Conservation (phyloP, 768 basidiomycete species). For the Amanita rubescens region DNA sequence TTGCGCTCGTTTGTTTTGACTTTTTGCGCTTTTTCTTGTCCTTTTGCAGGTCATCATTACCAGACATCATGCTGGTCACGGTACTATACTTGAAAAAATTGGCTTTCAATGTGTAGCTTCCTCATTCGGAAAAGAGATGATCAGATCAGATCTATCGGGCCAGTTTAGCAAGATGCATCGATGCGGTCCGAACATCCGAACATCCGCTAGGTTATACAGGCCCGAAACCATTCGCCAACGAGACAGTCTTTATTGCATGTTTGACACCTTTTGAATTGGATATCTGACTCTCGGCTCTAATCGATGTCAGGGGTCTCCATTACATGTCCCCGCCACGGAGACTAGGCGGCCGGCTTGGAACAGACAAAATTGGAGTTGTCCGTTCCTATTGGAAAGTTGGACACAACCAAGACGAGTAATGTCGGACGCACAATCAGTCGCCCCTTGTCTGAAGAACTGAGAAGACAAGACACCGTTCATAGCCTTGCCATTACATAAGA, state of each 20-base stretch:
- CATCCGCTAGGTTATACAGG: not conserved
- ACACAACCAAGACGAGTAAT: not conserved
- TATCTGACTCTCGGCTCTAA: too few relatives aligned
- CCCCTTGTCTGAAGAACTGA: not conserved
- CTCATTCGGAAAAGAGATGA: not conserved
- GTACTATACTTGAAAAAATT: not conserved
- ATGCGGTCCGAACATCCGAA: not conserved
- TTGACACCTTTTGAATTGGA: too few relatives aligned
- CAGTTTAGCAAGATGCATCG: not conserved
- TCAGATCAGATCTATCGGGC: conserved; percentile 2
- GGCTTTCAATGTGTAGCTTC: not conserved
- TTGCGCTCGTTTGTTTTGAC: not conserved
- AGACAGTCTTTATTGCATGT: too few relatives aligned
- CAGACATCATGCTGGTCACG: not conserved
- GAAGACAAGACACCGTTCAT: not conserved
- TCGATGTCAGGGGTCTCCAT: too few relatives aligned
- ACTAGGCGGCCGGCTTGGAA: not conserved
- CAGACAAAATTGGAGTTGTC: not conserved
- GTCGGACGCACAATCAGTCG: not conserved
- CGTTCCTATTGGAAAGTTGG: too few relatives aligned
- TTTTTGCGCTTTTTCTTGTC: conserved; percentile 5
- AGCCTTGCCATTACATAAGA: too few relatives aligned
- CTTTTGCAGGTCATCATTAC: not conserved
- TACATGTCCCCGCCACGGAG: not conserved
- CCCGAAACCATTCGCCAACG: not conserved